Evolutionary conservation across 192 early-diverging fungal species (phyloP).

Genomic region (Anaeromyces robustus): DNA sequence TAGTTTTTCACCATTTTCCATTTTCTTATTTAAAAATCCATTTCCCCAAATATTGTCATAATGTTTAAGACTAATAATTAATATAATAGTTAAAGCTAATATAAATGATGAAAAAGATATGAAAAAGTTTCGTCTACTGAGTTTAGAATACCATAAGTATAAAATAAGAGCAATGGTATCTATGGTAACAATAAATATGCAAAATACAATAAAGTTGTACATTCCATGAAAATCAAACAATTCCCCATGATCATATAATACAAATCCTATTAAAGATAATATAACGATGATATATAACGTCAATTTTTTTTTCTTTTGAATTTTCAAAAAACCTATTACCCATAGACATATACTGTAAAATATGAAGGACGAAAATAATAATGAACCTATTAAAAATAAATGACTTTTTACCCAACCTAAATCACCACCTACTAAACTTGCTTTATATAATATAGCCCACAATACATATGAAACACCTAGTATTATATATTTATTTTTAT

Average conservation of each 20-base stretch:
- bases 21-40: not conserved
- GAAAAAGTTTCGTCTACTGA: not conserved
- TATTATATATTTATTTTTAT: too few relatives aligned
- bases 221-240: not conserved
- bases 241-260: not conserved
- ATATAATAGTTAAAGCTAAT: not conserved
- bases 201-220: not conserved
- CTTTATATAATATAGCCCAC: not conserved
- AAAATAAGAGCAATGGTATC: not conserved
- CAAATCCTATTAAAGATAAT: not conserved
- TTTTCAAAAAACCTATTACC: not conserved
- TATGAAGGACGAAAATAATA: not conserved
- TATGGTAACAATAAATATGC: not conserved
- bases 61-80: not conserved
- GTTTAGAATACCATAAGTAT: not conserved
- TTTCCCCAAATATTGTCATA: not conserved
- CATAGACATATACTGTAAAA: not conserved
- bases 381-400: not conserved
- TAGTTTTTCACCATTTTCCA: not conserved
- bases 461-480: not conserved
- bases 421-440: not conserved
- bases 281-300: not conserved
- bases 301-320: not conserved
- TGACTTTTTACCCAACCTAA: not conserved
- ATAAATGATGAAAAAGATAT: not conserved